Percentiles rank a stretch among this genome's conserved stretches.
phyloP scores from a whole-genome alignment of 1,284 basidiomycete species.

The Sporisorium exsertum region DNA sequence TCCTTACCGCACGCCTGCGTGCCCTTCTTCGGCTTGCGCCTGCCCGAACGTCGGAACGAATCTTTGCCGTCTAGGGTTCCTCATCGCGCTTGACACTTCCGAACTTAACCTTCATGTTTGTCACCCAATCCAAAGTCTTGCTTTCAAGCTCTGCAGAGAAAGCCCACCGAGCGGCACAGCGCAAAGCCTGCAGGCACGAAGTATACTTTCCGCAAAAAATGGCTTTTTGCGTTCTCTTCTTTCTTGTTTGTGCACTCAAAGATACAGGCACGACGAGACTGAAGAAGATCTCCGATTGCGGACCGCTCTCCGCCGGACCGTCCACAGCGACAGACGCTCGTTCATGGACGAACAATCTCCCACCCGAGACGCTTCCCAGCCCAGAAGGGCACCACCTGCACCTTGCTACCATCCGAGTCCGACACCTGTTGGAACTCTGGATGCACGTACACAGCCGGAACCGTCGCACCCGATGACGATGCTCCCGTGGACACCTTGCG shows the following conservation, averaged over 20 bases:
- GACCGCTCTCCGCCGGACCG: constrained; percentile 6
- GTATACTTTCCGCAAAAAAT: not conserved
- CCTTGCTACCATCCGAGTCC: constrained; percentile 58
- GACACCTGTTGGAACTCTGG: constrained; percentile 27
- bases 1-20: not conserved
- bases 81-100: constrained; percentile 5
- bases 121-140: too few species aligned
- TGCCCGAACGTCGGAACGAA: constrained; percentile 15
- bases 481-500: constrained; percentile 24
- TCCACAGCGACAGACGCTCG: not conserved
- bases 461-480: constrained; percentile 22
- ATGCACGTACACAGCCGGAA: constrained; percentile 63
- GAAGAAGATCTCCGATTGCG: not conserved
- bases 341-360: constrained; percentile 74
- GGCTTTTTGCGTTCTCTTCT: not conserved
- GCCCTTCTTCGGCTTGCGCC: constrained; percentile 12
- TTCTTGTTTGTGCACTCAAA: constrained; percentile 15
- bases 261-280: constrained; percentile 18
- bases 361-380: constrained; percentile 85
- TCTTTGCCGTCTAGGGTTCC: constrained; percentile 13
- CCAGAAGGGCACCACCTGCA: constrained; percentile 87
- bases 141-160: too few species aligned
- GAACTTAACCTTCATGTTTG: not conserved
- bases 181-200: not conserved
- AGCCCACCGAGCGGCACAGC: too few species aligned